Evolutionary conservation across 1,139 yeast genomes (phyloP), one percentile per base, ranked within the genome.

Genomic region (Candida sp.): DNA sequence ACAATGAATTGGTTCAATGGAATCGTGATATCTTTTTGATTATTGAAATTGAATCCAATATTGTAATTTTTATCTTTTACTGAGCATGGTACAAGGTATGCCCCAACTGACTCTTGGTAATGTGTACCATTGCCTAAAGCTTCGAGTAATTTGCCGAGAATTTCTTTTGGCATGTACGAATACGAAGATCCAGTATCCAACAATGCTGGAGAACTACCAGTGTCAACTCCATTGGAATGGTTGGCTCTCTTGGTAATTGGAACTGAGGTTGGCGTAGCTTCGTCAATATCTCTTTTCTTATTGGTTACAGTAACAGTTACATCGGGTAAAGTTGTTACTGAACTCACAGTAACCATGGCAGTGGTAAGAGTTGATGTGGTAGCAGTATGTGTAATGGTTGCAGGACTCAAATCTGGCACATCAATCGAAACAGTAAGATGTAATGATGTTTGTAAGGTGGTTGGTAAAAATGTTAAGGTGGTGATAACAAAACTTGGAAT

Each of bases 111-210:
- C 56, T 50, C 19, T 54, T 56, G 22, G 61, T 6, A 25, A 25
- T 25, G 9, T 6, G 29, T 25, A 25, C 29, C 29, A 25, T 25
- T 25, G 29, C 29, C 23, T 15, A 53, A 38, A 19, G 36, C 12
- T 21, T 46, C 42, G 5, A 57, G 54, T 33, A 64, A 42, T 9
- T 48, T 36, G 8, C 45, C 40, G 34, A 60, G 44, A 25, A 57
- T 50, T 4, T 51, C 53, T 22, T 50, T 44, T 5, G 64, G 62
- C 30, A 70, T 56, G 46, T 55, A 57, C 33, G 64, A 55, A 44
- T 65, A 60, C 12, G 76, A 70, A 25, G 75, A 67, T 34, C 77
- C 77, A 4, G 75, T 65, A 48, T 71, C 77, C 27, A 71, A 56
- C 36, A 67, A 52, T 25, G 65, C 68, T 33, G 63, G 52, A 25